Conservation (phyloP, 208 protist genomes). For the Trichomonas vaginalis region DNA sequence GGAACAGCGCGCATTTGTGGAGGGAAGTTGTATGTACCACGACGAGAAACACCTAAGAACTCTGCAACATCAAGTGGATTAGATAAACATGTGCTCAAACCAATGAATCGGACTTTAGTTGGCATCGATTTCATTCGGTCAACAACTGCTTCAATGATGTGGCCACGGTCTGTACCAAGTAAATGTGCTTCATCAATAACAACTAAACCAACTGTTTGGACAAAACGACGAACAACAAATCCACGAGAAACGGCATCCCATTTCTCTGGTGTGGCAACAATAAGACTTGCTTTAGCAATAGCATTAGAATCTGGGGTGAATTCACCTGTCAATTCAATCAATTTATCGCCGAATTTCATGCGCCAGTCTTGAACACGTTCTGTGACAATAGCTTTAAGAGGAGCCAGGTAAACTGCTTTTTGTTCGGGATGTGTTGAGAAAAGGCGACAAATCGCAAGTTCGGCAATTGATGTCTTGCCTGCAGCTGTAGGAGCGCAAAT, state of each 20-base stretch:
- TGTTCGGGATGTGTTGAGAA: slow-evolving; percentile 56
- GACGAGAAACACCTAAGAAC: slow-evolving; percentile 83
- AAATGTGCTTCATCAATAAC: slow-evolving; percentile 97
- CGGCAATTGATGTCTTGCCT: slow-evolving; percentile 94
- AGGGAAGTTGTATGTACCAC: slow-evolving; percentile 48
- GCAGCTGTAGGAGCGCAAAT: slow-evolving; percentile 80
- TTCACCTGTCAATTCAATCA: slow-evolving; percentile 92
- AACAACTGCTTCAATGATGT: slow-evolving; percentile 90
- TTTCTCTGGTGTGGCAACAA: slow-evolving; percentile 97
- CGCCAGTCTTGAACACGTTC: slow-evolving; percentile 93
- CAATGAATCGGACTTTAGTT: slow-evolving; percentile 76
- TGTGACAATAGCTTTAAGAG: slow-evolving; percentile 94
- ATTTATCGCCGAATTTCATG: slow-evolving; percentile 53
- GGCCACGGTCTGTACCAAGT: slow-evolving; percentile 89
- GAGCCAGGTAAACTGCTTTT: slow-evolving; percentile 86
- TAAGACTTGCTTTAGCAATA: slow-evolving; percentile 62
- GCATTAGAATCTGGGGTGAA: slow-evolving; percentile 14
- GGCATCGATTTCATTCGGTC: slow-evolving; percentile 92
- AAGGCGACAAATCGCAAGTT: slow-evolving; percentile 88
- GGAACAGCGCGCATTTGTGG: slow-evolving; percentile 30
- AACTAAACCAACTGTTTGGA: slow-evolving; percentile 69
- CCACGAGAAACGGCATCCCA: slow-evolving; percentile 95
- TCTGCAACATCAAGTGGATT: slow-evolving; percentile 89
- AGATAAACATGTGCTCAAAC: slow-evolving; percentile 89
- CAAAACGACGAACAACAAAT: slow-evolving; percentile 66